Evolutionary conservation across 140 eudicot species (phyloP), one percentile per base, ranked within the genome.

Genomic region (Eryngium alpinum): DNA sequence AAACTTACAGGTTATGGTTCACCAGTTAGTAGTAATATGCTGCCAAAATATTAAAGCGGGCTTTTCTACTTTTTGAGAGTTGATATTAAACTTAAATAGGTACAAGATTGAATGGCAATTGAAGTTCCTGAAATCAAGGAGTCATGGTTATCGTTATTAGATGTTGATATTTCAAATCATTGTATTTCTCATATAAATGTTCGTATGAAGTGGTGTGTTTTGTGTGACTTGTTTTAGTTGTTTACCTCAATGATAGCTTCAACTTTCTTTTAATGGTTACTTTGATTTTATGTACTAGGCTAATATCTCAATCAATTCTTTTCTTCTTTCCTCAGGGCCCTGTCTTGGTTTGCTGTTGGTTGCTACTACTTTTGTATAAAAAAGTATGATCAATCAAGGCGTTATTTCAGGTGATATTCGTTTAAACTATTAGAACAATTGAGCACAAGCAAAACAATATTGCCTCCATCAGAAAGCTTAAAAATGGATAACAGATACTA

Each of bases 311-410:
- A 27, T 43, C 49, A 25, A 29, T 44, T 28, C 27, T 27, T 44
- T 69, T 21, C 65, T 81, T 17, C 29, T 73, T 75, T 66, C 80
- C 32, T 43, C 87, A 95, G 99, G 90, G 97, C 97, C 72, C 85
- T 92, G 75, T 95, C 99, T 77, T 95, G 99, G 99, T 95, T 95
- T 89, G 97, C 99, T 80, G 99, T 95, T 81, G 99, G 99, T 79
- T 95, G 97, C 89, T 92, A 95, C 87, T 95, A 93, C 84, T 95
- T 84, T 77, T 95, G 99, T 83, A 95, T 95, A 82, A 92, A 90
- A 86, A 95, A 95, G 87, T 95, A 88, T 79, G 99, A 91, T 33
- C 99, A 95, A 81, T 88, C 99, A 80, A 94, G 96, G n/a, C 97
- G 97, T 10, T 95, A 87, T 91, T 95, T 95, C 88, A 87, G 99